Base-by-base conservation (phyloP, 2,329 filamentous ascomycete species). In the Xylaria digitata region DNA sequence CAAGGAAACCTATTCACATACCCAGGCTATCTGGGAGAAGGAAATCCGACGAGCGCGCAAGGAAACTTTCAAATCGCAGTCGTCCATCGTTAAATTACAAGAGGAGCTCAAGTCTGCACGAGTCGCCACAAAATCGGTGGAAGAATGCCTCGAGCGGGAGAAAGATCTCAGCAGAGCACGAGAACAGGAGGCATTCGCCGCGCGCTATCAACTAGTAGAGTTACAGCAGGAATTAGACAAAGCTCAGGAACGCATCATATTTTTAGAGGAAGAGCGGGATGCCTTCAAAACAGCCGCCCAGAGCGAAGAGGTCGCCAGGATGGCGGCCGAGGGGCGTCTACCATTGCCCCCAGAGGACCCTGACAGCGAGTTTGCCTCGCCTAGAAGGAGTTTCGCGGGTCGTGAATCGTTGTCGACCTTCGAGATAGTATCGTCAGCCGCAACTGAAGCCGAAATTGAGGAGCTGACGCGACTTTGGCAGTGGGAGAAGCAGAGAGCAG, bases 31-130 rank as follows among this genome's bases (percentile, higher is more conserved):
- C 9, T 92, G 90, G 86, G 90, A 93, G 73, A 92, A 92, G 76
- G 90, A 93, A 77, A 89, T 92, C 49, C 86, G 90, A 61, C 84
- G 88, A 63, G 85, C 87, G 9, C 84, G 89, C 56, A 93, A 93
- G 73, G 91, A 93, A 72, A 89, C 88, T 2, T 92, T 92, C 83
- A 92, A 92, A 75, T 86, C 87, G n/a, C 89, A 92, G 72, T 92
- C 90, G 2, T 79, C 82, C 11, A 84, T 90, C 37, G 86, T 92
- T 72, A 92, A 92, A 75, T 77, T 90, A n/a, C 90, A 92, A 75
- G 90, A 92, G 72, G 90, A 93, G 73, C 83, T 92, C 70, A 92
- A 92, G 76, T 81, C 86, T 0, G 81, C 86, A 58, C 85, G 89
- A 50, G 79, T 80, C 30, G 80, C 81, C n/a, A 79, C 84, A 57